Conservation (phyloP, 495 filamentous ascomycete genomes). For the Bacidia gigantensis region DNA sequence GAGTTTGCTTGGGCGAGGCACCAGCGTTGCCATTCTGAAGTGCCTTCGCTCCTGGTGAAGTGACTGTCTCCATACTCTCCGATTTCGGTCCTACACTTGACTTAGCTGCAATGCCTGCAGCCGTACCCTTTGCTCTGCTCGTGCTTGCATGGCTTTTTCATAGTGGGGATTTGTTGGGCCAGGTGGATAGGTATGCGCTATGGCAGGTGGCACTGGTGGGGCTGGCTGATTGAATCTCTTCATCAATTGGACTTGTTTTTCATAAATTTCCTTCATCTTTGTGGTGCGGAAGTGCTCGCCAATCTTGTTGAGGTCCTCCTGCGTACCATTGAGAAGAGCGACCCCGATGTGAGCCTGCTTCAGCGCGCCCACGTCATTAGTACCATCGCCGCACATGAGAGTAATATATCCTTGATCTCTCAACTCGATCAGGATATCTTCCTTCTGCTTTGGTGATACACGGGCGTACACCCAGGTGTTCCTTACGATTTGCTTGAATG, state of each 20-base stretch:
- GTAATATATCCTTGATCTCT: slow-evolving; percentile 97
- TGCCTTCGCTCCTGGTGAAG: slow-evolving; percentile 56
- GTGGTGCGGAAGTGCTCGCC: slow-evolving; percentile 82
- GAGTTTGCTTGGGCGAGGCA: slow-evolving; percentile 41
- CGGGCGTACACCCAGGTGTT: slow-evolving; percentile 97
- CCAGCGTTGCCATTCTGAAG: slow-evolving; percentile 43
- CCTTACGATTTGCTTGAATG: slow-evolving; percentile 59
- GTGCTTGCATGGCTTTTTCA: slow-evolving; percentile 76
- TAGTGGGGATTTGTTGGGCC: slow-evolving; percentile 91
- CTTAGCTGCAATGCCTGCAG: slow-evolving; percentile 25
- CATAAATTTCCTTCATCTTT: slow-evolving; percentile 97
- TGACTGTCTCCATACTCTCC: slow-evolving; percentile 54
- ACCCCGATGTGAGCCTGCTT: slow-evolving; percentile 98
- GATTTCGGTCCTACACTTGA: slow-evolving; percentile 25
- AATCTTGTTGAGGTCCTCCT: slow-evolving; percentile 79
- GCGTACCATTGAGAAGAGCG: slow-evolving; percentile 87
- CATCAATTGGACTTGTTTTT: slow-evolving; percentile 88
- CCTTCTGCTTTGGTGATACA: slow-evolving; percentile 97
- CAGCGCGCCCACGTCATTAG: slow-evolving; percentile 93
- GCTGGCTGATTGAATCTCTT: slow-evolving; percentile 78
- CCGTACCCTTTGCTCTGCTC: slow-evolving; percentile 58
- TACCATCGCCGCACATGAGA: slow-evolving; percentile 97
- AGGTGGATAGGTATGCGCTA: slow-evolving; percentile 89
- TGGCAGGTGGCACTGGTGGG: slow-evolving; percentile 64
- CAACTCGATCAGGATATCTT: slow-evolving; percentile 89